Base-by-base conservation (phyloP, 2,329 filamentous ascomycete genomes). In the Hymenoscyphus fraxineus region DNA sequence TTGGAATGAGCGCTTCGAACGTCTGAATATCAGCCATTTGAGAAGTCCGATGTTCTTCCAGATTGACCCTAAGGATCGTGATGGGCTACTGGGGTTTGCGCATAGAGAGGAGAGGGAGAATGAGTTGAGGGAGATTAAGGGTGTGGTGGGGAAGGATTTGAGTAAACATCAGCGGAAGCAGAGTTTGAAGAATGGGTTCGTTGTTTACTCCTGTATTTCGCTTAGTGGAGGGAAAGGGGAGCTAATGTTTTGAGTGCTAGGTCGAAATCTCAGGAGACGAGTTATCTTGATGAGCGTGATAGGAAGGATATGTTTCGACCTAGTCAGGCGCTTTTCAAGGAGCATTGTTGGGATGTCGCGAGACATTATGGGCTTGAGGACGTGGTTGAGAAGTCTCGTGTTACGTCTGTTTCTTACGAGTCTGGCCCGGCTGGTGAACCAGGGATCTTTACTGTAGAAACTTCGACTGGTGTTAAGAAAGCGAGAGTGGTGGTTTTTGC, bases 1-100 rank as follows among this genome's bases (percentile, higher is more conserved):
- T 51, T 94, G 91, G 91, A 85, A 90, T 56, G 78, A 81, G 15
- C 81, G 89, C 3, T 94, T 94, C 76, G 79, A 81, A 39, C 84
- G 83, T 2, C 85, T 92, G 56, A 83, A 87, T 59, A 94, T 94
- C 58, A 81, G 83, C 1, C 85, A 93, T 70, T 78, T 95, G 47
- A 82, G 91, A 16, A 93, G 89, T 69, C 91, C 90, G 0, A 90
- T 94, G 88, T 90, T 93, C 72, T 94, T 92, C 78, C 91, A 95
- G 72, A 81, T 91, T 15, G 90, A 94, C 72, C 91, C 91, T 0
- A 80, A 84, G 0, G 90, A 94, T 75, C 81, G 90, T 1, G 91
- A 94, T 77, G 88, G 88, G 0, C 77, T 94, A 70, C 77, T 93
- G 27, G 88, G 86, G 0, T 90, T 88, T 76, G 83, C 89, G 0